Conservation (phyloP, 2,329 filamentous ascomycete species). For the Capronia coronata region DNA sequence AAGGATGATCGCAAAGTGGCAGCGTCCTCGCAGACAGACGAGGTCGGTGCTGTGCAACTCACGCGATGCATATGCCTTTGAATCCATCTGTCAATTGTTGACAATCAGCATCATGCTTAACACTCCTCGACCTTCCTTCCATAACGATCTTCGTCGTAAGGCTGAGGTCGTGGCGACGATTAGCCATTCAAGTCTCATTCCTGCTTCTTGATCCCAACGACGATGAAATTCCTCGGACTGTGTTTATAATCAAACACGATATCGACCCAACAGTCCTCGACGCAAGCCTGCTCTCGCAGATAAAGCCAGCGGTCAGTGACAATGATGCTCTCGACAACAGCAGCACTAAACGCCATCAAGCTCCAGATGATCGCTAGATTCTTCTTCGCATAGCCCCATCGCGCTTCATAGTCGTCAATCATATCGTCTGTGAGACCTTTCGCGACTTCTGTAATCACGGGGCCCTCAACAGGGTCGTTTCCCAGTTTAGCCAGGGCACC, state of each 20-base stretch:
- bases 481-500: constrained; percentile 70
- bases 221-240: constrained; percentile 85
- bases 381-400: constrained; percentile 62
- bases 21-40: too few relatives aligned
- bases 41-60: too few relatives aligned
- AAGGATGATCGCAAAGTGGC: too few relatives aligned
- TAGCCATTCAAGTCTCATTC: too few relatives aligned
- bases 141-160: too few relatives aligned
- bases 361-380: constrained; percentile 86
- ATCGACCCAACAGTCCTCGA: constrained; percentile 80
- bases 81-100: too few relatives aligned
- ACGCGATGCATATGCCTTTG: too few relatives aligned
- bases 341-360: constrained; percentile 91
- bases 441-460: constrained; percentile 61
- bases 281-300: constrained; percentile 69
- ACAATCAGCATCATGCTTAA: too few relatives aligned
- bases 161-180: too few relatives aligned
- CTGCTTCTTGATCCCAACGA: constrained; percentile 77
- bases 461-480: constrained; percentile 53
- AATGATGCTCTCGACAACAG: constrained; percentile 81
- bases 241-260: constrained; percentile 80
- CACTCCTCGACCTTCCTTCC: too few relatives aligned
- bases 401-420: constrained; percentile 61
- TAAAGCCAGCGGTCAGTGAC: constrained; percentile 86
- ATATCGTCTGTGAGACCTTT: constrained; percentile 65